Evolutionary conservation across 2,329 filamentous ascomycete genomes (phyloP).

Genomic region (Sarocladiaceae sp.): DNA sequence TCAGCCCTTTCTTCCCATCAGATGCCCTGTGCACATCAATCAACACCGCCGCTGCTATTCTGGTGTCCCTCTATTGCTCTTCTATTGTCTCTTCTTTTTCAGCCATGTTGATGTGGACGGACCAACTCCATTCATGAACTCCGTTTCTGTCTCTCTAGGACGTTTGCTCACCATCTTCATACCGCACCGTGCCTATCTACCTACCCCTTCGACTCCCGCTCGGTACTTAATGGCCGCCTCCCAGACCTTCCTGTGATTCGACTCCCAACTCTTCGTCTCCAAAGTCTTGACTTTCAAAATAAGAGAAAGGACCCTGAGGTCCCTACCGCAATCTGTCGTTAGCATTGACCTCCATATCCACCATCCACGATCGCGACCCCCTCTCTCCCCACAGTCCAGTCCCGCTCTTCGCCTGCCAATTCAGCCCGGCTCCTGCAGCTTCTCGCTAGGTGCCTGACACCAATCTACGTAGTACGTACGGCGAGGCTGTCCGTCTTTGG

Average conservation of each 20-base stretch:
- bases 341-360: slow-evolving; percentile 6
- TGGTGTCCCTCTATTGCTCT: not conserved
- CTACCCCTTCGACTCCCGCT: too few species aligned
- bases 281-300: not conserved
- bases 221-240: slow-evolving; percentile 12
- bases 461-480: not conserved
- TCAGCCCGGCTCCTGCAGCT: slow-evolving; percentile 8
- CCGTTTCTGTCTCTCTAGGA: not conserved
- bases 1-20: not conserved
- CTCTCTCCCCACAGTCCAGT: slow-evolving; percentile 5
- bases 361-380: slow-evolving; percentile 4
- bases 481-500: not conserved
- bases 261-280: slow-evolving; percentile 12
- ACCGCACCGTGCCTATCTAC: not conserved
- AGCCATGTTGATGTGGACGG: not conserved
- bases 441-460: not conserved
- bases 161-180: not conserved
- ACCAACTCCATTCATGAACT: not conserved
- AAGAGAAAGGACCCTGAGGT: not conserved
- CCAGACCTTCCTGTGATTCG: slow-evolving; percentile 24
- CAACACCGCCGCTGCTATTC: not conserved
- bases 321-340: slow-evolving; percentile 6
- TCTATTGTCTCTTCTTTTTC: slow-evolving; percentile 3
- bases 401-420: slow-evolving; percentile 8
- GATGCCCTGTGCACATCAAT: not conserved